A percentile compares a stretch with the other conserved stretches of the same genome.
Evolutionary conservation across 1,284 basidiomycete species (phyloP).

Genomic region (Ceratobasidium sp.): DNA sequence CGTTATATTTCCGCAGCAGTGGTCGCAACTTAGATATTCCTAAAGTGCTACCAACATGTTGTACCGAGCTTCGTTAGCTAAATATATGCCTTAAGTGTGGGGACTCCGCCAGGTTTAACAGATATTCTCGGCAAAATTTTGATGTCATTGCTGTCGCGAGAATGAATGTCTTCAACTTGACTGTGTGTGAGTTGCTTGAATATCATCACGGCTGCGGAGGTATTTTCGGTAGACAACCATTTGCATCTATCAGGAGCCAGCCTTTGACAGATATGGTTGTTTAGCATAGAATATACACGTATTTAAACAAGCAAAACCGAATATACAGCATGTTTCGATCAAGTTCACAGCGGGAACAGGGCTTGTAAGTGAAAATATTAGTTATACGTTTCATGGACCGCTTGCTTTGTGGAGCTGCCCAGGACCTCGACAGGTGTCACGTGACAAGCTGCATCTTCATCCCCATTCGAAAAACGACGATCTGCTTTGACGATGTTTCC

Average conservation of each 20-base stretch:
- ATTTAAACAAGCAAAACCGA: too few species aligned
- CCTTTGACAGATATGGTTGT: too few species aligned
- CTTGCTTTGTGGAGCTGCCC: not conserved
- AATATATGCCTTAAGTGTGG: too few species aligned
- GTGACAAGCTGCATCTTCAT: not conserved
- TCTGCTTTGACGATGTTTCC: conserved; percentile 16
- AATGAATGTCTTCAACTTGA: too few species aligned
- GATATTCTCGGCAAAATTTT: not conserved
- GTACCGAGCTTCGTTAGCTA: too few species aligned
- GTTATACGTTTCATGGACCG: not conserved
- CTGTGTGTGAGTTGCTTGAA: not conserved
- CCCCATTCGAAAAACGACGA: not conserved
- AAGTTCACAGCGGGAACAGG: too few species aligned
- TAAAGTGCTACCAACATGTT: too few species aligned
- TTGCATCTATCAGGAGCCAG: too few species aligned
- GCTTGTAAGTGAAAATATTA: too few species aligned
- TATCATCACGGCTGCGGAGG: not conserved
- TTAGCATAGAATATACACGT: too few species aligned
- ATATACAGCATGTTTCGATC: too few species aligned
- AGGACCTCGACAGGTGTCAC: not conserved
- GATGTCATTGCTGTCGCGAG: not conserved
- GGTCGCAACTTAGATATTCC: not conserved
- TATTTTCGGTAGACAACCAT: too few species aligned
- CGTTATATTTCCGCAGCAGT: not conserved
- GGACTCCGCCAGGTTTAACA: not conserved